Evolutionary conservation across 2,329 filamentous ascomycete species (phyloP).

Genomic region (Leptographium flavum): DNA sequence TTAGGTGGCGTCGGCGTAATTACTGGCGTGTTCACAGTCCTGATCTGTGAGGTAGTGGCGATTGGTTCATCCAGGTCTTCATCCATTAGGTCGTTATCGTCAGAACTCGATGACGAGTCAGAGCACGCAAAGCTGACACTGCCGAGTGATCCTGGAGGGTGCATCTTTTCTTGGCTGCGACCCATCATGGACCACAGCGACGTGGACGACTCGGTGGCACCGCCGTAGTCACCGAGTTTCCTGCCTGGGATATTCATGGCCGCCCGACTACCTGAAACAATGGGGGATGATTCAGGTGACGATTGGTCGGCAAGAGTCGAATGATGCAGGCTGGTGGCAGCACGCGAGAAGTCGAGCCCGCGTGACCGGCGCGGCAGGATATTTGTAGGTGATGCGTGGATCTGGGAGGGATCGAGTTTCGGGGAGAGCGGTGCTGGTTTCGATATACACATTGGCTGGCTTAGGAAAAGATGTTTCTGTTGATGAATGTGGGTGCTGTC

Average conservation of each 20-base stretch:
- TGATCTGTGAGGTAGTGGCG: constrained; percentile 67
- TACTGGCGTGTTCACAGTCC: constrained; percentile 36
- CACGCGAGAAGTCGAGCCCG: constrained; percentile 83
- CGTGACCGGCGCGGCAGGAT: constrained; percentile 79
- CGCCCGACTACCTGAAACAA: constrained; percentile 35
- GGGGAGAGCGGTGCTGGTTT: constrained; percentile 65
- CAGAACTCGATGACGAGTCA: constrained; percentile 62
- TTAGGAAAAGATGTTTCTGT: constrained; percentile 7
- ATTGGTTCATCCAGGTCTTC: constrained; percentile 69
- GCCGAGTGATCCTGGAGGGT: constrained; percentile 67
- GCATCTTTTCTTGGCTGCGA: constrained; percentile 48
- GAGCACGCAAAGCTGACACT: constrained; percentile 56
- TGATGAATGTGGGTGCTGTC: constrained; percentile 10
- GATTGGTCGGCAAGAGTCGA: constrained; percentile 82
- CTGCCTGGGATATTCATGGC: constrained; percentile 48
- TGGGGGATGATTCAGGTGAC: constrained; percentile 82
- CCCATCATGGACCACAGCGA: constrained; percentile 59
- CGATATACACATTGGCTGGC: constrained; percentile 22
- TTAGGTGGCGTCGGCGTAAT: constrained; percentile 9
- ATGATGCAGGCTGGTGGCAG: constrained; percentile 88
- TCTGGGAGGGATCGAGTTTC: constrained; percentile 71
- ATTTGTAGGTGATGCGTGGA: constrained; percentile 76
- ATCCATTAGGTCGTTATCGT: constrained; percentile 56
- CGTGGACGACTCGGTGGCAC: constrained; percentile 50
- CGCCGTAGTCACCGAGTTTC: constrained; percentile 28